Conservation (phyloP, 2,329 filamentous ascomycete species). For the Xylariaceae sp. region DNA sequence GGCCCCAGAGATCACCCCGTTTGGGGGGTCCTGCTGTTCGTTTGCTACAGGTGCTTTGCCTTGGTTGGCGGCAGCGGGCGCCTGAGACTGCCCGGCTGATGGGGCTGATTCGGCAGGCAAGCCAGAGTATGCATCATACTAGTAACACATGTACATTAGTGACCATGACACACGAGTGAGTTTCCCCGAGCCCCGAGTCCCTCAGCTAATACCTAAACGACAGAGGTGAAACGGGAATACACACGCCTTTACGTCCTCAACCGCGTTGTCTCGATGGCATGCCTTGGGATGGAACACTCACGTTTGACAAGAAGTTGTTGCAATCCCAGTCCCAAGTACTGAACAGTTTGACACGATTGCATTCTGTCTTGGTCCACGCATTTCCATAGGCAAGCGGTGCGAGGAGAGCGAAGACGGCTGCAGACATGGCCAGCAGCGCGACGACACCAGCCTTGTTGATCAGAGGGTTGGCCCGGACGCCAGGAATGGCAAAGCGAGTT, state of each 20-base stretch:
- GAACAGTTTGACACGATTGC: constrained; percentile 80
- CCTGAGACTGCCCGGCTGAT: constrained; percentile 15
- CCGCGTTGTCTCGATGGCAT: constrained; percentile 28
- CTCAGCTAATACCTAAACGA: neutral
- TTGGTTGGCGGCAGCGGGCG: constrained; percentile 13
- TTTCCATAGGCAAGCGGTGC: constrained; percentile 90
- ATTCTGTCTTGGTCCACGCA: constrained; percentile 83
- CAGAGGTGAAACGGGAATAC: constrained; percentile 3
- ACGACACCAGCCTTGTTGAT: constrained; percentile 70
- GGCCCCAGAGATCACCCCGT: constrained; percentile 37
- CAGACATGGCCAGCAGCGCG: constrained; percentile 64
- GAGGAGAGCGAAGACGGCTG: constrained; percentile 75
- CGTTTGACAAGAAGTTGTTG: constrained; percentile 80
- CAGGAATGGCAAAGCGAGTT: constrained; percentile 61
- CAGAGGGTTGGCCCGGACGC: constrained; percentile 60
- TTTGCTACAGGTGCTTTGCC: constrained; percentile 15
- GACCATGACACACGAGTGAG: too few species aligned
- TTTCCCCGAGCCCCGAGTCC: too few species aligned
- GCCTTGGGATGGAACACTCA: constrained; percentile 50
- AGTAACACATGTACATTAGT: too few species aligned
- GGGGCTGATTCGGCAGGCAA: constrained; percentile 16
- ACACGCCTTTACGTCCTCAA: constrained; percentile 8
- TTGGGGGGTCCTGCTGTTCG: constrained; percentile 15
- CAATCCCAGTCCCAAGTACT: constrained; percentile 96
- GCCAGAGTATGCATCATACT: constrained; percentile 43